A percentile compares a stretch with the other conserved stretches of the same genome.
phyloP scores from a whole-genome alignment of 768 basidiomycete species.

The Calocera cornea region DNA sequence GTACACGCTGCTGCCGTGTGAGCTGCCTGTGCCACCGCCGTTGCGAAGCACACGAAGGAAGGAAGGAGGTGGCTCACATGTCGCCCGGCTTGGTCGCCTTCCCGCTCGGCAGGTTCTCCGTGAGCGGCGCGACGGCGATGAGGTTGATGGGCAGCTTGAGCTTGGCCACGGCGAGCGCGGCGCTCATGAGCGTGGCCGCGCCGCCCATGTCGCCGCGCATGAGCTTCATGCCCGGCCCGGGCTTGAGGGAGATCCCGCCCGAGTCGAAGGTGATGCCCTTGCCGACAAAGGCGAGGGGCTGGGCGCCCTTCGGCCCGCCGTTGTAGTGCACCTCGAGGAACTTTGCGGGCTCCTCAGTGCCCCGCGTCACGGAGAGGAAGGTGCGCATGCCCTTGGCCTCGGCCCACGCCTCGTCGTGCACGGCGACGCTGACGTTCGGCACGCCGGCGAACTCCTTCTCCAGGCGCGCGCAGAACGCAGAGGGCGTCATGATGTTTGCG shows the following conservation, averaged over 20 bases:
- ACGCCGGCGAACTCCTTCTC: constrained; percentile 51
- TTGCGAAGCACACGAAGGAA: neutral
- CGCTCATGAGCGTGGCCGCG: constrained; percentile 61
- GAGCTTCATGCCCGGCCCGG: constrained; percentile 61
- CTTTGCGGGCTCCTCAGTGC: constrained; percentile 70
- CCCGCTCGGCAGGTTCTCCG: constrained; percentile 75
- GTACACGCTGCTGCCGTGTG: constrained; percentile 34
- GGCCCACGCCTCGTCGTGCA: constrained; percentile 73
- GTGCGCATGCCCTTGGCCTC: constrained; percentile 71
- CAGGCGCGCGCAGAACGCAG: constrained; percentile 60
- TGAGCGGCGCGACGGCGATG: constrained; percentile 55
- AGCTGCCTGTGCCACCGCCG: neutral
- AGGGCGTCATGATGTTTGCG: constrained; percentile 75
- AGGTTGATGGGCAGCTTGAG: constrained; percentile 75
- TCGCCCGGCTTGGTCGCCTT: constrained; percentile 65
- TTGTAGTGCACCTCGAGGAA: constrained; percentile 86
- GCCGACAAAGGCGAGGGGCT: constrained; percentile 64
- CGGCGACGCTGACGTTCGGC: constrained; percentile 51
- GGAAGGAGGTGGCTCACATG: constrained; percentile 35
- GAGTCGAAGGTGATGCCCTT: constrained; percentile 83
- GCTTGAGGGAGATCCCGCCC: constrained; percentile 78
- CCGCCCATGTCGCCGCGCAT: constrained; percentile 88
- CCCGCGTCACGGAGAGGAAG: constrained; percentile 77
- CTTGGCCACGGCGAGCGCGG: constrained; percentile 66
- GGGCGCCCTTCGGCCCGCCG: constrained; percentile 44